phyloP scores from a whole-genome alignment of 305 asterid species.

The Rubia occidens region DNA sequence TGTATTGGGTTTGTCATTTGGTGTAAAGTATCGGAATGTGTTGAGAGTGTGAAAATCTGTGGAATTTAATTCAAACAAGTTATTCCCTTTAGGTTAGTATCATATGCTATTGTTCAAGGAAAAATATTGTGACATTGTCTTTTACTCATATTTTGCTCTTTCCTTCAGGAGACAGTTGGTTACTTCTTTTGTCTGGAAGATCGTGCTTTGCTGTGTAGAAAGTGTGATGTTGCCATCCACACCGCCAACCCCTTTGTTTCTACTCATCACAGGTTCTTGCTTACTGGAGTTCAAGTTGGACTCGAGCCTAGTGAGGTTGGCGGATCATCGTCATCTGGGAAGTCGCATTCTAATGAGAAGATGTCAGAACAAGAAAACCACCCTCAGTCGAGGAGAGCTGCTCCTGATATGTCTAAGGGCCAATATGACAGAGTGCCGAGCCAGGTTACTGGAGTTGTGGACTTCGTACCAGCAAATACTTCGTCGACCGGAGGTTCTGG shows the following conservation, averaged over 20 bases:
- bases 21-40: not conserved
- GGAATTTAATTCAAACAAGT: not conserved
- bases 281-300: constrained; percentile 87
- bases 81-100: not conserved
- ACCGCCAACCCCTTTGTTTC: constrained; percentile 55
- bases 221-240: constrained; percentile 78
- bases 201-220: constrained; percentile 81
- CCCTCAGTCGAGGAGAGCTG: constrained; percentile 14
- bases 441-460: constrained; percentile 29
- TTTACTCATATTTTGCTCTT: not conserved
- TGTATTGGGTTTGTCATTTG: not conserved
- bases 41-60: not conserved
- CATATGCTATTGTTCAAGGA: not conserved
- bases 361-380: constrained; percentile 24
- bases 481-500: constrained; percentile 49
- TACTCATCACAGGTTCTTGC: constrained; percentile 67
- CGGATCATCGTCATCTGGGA: constrained; percentile 36
- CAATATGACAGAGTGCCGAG: constrained; percentile 30
- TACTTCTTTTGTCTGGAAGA: constrained; percentile 93
- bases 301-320: constrained; percentile 52
- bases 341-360: constrained; percentile 30
- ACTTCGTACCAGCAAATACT: constrained; percentile 30
- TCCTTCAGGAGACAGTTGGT: constrained; percentile 68
- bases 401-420: constrained; percentile 24
- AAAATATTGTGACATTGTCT: not conserved